Conservation (phyloP, 257 asterid species). For the Solanum raphanifolium region DNA sequence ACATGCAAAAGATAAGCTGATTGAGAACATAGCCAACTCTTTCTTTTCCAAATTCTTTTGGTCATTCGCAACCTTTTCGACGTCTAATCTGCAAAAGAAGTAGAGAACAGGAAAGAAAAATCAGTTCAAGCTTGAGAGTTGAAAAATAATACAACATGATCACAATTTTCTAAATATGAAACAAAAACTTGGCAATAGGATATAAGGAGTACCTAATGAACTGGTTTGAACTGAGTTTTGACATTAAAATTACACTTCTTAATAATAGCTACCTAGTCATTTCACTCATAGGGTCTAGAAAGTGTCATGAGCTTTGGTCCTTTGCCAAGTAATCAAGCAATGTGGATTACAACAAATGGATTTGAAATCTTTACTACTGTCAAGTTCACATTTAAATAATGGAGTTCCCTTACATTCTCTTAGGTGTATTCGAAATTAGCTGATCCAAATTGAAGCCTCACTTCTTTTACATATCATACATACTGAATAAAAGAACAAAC, state of each 20-base stretch:
- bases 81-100: constrained; percentile 48
- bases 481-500: not conserved
- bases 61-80: constrained; percentile 47
- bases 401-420: not conserved
- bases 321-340: too few relatives aligned
- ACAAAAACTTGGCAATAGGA: not conserved
- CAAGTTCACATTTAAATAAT: not conserved
- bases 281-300: too few relatives aligned
- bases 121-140: not conserved
- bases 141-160: not conserved
- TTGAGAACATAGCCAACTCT: constrained; percentile 45
- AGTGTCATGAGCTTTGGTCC: too few relatives aligned
- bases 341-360: not conserved
- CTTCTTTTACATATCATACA: not conserved
- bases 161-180: not conserved
- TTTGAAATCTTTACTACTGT: not conserved
- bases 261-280: too few relatives aligned
- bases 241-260: too few relatives aligned
- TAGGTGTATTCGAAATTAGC: not conserved
- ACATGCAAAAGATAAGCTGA: constrained; percentile 46
- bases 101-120: not conserved
- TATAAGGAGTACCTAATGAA: too few relatives aligned
- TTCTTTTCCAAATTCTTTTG: constrained; percentile 56
- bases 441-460: not conserved
- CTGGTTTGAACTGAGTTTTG: too few relatives aligned